Conservation (phyloP, 495 filamentous ascomycete genomes). For the Penicillium parvum region DNA sequence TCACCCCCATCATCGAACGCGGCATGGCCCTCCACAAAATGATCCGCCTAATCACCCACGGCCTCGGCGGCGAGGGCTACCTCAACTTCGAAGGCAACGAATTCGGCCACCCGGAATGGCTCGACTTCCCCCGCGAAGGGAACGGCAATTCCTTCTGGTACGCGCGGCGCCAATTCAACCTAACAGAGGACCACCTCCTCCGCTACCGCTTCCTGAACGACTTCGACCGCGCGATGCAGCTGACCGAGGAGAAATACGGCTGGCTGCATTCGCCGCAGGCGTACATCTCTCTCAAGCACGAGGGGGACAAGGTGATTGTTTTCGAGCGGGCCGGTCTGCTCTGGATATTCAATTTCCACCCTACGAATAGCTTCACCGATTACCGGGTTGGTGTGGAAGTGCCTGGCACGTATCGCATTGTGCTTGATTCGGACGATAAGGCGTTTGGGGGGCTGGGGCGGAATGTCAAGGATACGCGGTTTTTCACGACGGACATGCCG, state of each 20-base stretch:
- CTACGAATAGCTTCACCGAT: conserved; percentile 80
- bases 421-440: conserved; percentile 75
- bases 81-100: conserved; percentile 99
- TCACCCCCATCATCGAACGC: conserved; percentile 86
- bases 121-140: conserved; percentile 92
- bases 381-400: conserved; percentile 86
- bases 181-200: conserved; percentile 78
- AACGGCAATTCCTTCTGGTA: conserved; percentile 98
- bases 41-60: conserved; percentile 91
- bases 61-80: conserved; percentile 93
- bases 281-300: conserved; percentile 90
- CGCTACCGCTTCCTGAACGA: conserved; percentile 92
- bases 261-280: conserved; percentile 88
- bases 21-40: conserved; percentile 94
- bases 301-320: conserved; percentile 89
- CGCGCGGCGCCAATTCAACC: conserved; percentile 89
- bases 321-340: conserved; percentile 89
- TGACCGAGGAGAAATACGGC: conserved; percentile 79
- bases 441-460: conserved; percentile 77
- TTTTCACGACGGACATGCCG: conserved; percentile 81
- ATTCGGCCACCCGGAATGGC: conserved; percentile 98
- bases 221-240: conserved; percentile 91
- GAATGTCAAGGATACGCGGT: conserved; percentile 70
- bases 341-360: conserved; percentile 96
- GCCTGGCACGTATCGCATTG: conserved; percentile 80